Base-by-base conservation (phyloP, 495 filamentous ascomycete genomes). In the Penicillium atrosanguineum region DNA sequence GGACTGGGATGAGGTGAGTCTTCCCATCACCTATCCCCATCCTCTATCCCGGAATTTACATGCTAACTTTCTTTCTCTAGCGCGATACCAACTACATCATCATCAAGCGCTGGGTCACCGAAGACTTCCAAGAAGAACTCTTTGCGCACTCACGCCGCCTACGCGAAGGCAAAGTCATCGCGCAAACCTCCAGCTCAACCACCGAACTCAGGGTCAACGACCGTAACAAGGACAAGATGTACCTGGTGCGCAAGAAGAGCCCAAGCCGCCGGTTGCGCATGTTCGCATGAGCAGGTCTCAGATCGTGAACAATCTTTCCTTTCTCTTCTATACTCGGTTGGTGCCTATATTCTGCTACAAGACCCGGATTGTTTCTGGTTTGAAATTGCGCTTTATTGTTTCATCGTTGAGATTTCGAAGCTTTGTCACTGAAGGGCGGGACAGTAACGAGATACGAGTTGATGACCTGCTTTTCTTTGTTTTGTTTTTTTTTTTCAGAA, bases 51-150 rank as follows among this genome's bases (percentile, higher is more conserved):
- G 2, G 4, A 34, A 28, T 11, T 21, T 14, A 5, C 5, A 9
- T 26, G 8, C 20, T 20, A 8, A 18, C 36, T 46, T 28, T 31
- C 31, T 50, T 51, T 2, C 23, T 2, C 15, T 42, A 70, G 66
- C 61, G 79, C 72, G 86, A 92, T 56, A 76, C 79, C 44, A 83
- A 87, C 48, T 91, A 83, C 56, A 77, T 92, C 49, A 69, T 92
- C 50, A 89, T 92, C 76, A 89, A 89, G 67, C 76, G 81, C 48
- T 90, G 83, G 83, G 83, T 92, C 55, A 76, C 78, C 38, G 84
- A 90, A 66, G 78, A 83, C 55, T 80, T 89, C 60, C 88, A 90
- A 60, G 79, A 87, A 42, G 69, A 84, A 44, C 81, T 92, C 44
- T 92, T 88, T 73, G 72, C 79, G 12, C 87, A 92, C 73, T 88